Evolutionary conservation across 345 rosid genomes (phyloP).

Genomic region (Passiflora organensis): DNA sequence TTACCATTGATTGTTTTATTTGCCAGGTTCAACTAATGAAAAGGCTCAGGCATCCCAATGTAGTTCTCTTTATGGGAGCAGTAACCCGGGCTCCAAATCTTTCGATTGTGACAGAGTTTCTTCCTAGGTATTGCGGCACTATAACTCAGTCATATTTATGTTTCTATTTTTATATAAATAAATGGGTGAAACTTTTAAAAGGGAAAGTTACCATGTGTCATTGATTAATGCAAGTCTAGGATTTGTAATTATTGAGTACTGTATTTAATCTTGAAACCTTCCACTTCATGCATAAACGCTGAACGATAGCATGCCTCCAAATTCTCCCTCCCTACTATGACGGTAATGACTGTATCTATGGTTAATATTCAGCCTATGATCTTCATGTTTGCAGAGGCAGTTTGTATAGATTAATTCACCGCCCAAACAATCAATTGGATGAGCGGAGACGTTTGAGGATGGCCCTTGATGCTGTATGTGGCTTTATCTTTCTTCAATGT

Average conservation of each 20-base stretch:
- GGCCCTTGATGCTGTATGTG: slow-evolving; percentile 90
- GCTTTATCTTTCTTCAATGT: slow-evolving; percentile 5
- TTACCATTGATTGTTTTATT: slow-evolving; percentile 6
- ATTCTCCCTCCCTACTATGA: no score
- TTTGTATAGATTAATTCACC: slow-evolving; percentile 81
- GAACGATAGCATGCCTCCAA: no score
- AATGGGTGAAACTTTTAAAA: background rate
- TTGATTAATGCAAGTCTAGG: no score
- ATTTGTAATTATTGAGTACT: no score
- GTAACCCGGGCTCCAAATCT: slow-evolving; percentile 89
- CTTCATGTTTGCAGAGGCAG: slow-evolving; percentile 74
- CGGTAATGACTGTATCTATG: no score
- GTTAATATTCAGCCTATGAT: background rate
- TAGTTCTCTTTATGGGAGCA: slow-evolving; percentile 99
- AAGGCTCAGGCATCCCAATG: slow-evolving; percentile 87
- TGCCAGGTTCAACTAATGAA: slow-evolving; percentile 76
- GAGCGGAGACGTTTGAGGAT: slow-evolving; percentile 87
- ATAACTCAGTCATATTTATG: no score
- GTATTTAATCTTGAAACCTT: no score
- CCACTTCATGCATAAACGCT: no score
- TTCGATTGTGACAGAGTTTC: slow-evolving; percentile 89
- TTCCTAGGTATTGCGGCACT: slow-evolving; percentile 57
- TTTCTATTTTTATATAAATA: no score
- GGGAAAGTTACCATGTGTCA: no score
- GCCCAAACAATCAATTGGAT: slow-evolving; percentile 91